These are phyloP conservation scores for Infundibulicybe gibba DNA, from an alignment of 768 basidiomycete species.

Conservation along the genomic window DNA sequence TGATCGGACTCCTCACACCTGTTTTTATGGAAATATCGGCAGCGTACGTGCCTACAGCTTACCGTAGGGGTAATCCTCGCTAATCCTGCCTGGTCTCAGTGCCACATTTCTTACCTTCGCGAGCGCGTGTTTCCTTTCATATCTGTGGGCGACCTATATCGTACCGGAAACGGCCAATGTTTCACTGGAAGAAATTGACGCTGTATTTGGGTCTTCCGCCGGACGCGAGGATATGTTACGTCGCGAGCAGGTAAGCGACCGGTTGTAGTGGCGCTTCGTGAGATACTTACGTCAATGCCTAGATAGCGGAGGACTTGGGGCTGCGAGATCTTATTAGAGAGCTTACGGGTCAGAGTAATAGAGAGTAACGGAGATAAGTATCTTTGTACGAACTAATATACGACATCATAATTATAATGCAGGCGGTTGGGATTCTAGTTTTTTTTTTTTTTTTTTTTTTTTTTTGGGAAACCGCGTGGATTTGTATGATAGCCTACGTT, in stretches of 20 bases:
- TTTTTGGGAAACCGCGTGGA: too few species aligned
- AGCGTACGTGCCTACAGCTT: slow-evolving; percentile 32
- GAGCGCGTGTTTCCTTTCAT: slow-evolving; percentile 58
- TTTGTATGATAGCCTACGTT: too few species aligned
- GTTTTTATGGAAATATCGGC: slow-evolving; percentile 58
- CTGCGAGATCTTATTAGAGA: slow-evolving; percentile 39
- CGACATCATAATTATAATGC: too few species aligned
- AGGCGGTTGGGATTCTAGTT: too few species aligned
- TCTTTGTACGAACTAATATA: too few species aligned
- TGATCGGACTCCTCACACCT: slow-evolving; percentile 75
- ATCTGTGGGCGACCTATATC: slow-evolving; percentile 64
- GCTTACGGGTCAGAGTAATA: slow-evolving; percentile 11
- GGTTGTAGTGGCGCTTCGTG: slow-evolving; percentile 1
- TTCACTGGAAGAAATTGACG: slow-evolving; percentile 75
- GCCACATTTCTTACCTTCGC: slow-evolving; percentile 70
- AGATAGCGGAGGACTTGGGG: slow-evolving; percentile 61
- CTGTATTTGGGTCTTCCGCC: slow-evolving; percentile 56
- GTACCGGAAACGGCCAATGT: slow-evolving; percentile 80
- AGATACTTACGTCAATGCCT: neutral
- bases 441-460: too few species aligned
- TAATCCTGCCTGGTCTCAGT: slow-evolving; percentile 25
- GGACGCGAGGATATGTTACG: slow-evolving; percentile 49
- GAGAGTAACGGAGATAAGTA: too few species aligned
- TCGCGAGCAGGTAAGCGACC: slow-evolving; percentile 49
- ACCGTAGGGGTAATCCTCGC: neutral